phyloP scores from a whole-genome alignment of 805 yeast species.

The Metschnikowia koreensis region DNA sequence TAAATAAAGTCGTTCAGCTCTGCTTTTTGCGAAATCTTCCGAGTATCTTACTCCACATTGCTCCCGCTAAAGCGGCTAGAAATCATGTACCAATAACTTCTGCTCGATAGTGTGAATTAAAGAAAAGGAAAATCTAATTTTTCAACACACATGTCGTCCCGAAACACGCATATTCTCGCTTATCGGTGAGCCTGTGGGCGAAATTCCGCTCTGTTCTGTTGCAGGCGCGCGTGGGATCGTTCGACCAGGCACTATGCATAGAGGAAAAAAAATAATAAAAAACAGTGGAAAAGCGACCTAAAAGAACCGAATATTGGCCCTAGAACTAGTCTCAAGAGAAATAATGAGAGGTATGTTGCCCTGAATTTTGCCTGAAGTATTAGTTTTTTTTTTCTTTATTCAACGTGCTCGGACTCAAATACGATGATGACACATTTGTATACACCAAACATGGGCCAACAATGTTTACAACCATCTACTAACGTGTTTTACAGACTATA shows the following conservation, averaged over 20 bases:
- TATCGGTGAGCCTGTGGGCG: background rate
- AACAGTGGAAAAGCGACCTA: background rate
- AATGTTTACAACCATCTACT: slow-evolving; percentile 11
- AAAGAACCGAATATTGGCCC: background rate
- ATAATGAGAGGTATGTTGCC: background rate
- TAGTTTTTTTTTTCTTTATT: too few species aligned
- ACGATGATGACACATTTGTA: background rate
- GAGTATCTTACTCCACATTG: too few species aligned
- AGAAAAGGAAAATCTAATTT: too few species aligned
- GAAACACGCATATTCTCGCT: background rate
- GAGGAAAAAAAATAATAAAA: background rate
- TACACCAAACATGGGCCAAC: background rate
- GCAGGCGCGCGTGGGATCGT: background rate
- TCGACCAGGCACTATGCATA: background rate
- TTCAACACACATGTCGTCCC: background rate
- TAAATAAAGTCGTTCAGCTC: too few species aligned
- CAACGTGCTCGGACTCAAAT: too few species aligned
- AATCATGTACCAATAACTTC: too few species aligned
- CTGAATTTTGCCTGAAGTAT: background rate
- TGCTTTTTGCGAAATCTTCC: too few species aligned
- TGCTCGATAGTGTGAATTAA: too few species aligned
- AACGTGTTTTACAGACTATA: slow-evolving; percentile 56
- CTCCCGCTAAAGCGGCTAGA: too few species aligned
- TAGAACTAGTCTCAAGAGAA: background rate
- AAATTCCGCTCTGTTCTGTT: background rate